Percentiles rank a stretch among this genome's conserved stretches.
Evolutionary conservation across 2,329 filamentous ascomycete genomes (phyloP).

Genomic region (Fusarium circinatum): DNA sequence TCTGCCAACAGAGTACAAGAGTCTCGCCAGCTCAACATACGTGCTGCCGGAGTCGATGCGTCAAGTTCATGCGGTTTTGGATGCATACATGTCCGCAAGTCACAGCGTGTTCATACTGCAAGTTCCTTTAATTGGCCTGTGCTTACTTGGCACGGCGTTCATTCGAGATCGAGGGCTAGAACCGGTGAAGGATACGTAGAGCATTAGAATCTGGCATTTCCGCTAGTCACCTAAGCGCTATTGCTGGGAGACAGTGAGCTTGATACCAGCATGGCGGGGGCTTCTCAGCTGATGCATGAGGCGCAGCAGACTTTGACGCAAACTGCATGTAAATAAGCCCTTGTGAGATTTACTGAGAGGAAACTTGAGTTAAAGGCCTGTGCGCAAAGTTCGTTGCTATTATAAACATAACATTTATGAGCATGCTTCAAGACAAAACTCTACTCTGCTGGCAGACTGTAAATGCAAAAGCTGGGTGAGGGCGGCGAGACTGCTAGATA

Average conservation of each 20-base stretch:
- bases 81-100: not conserved
- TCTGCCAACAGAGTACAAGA: not conserved
- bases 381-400: too few species aligned
- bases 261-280: not conserved
- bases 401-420: not conserved
- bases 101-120: conserved; percentile 6
- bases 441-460: not conserved
- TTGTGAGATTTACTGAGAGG: too few species aligned
- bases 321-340: not conserved
- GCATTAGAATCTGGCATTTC: accelerated
- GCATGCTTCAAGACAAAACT: not conserved
- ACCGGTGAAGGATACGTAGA: not conserved
- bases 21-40: not conserved
- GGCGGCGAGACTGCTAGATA: accelerated
- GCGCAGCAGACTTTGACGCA: accelerated
- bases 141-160: not conserved
- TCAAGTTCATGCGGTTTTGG: not conserved
- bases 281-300: not conserved
- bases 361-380: accelerated
- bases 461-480: accelerated
- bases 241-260: not conserved
- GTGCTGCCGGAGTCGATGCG: not conserved
- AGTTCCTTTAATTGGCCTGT: not conserved
- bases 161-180: not conserved
- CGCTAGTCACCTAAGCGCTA: accelerated